phyloP scores from a whole-genome alignment of 148 eudicot genomes.

The Pouteria glomerata region DNA sequence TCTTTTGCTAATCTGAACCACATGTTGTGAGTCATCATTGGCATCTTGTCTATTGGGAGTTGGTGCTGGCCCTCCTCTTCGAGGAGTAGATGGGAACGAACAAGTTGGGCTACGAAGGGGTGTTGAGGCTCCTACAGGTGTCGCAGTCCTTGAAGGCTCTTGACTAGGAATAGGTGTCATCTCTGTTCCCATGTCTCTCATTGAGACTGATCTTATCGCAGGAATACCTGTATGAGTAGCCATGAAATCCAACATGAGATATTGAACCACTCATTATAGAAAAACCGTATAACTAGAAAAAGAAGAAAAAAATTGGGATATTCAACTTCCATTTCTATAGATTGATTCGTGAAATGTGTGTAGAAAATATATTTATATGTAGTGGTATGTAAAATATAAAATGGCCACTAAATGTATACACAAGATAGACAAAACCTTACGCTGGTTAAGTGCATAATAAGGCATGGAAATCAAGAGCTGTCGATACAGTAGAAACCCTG shows the following conservation, averaged over 20 bases:
- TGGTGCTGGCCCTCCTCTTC: slow-evolving; percentile 31
- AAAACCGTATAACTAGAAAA: slow-evolving; percentile 48
- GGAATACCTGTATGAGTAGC: slow-evolving; percentile 35
- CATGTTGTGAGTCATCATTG: too few relatives aligned
- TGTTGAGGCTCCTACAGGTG: slow-evolving; percentile 71
- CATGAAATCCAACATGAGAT: slow-evolving; percentile 34
- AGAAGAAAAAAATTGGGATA: slow-evolving; percentile 12
- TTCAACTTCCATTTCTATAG: too few relatives aligned
- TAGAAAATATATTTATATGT: slow-evolving; percentile 12
- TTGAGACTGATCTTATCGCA: slow-evolving; percentile 58
- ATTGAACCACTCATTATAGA: too few relatives aligned
- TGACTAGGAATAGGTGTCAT: slow-evolving; percentile 83
- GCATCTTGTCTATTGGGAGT: slow-evolving; percentile 23
- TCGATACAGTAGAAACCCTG: too few relatives aligned
- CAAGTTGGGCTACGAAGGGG: slow-evolving; percentile 51
- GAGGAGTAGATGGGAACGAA: slow-evolving; percentile 53
- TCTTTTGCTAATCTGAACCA: too few relatives aligned
- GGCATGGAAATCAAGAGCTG: too few relatives aligned
- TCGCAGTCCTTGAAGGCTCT: slow-evolving; percentile 81
- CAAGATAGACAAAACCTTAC: too few relatives aligned
- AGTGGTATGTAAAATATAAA: slow-evolving; percentile 45
- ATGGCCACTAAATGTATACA: too few relatives aligned
- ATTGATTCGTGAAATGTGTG: too few relatives aligned
- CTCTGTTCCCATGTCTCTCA: slow-evolving; percentile 87
- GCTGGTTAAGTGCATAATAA: too few relatives aligned